These are phyloP conservation scores for Bipolaris zeicola DNA, from an alignment of 2,329 filamentous ascomycete genomes.

Conservation along the genomic window DNA sequence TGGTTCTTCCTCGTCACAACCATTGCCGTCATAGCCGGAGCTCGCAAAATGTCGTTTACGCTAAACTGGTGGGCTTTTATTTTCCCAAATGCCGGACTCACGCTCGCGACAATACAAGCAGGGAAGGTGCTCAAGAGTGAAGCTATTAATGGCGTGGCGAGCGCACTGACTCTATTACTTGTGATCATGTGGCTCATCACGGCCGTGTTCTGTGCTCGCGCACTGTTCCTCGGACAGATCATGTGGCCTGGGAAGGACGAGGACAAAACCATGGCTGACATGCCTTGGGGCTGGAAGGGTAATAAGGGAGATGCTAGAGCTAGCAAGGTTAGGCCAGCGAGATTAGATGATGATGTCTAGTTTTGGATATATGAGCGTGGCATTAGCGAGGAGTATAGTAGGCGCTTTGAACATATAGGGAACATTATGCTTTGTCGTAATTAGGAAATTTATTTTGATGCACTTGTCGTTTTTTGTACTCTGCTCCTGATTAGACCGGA, in stretches of 20 bases:
- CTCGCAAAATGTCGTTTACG: slow-evolving; percentile 48
- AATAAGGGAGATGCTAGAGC: slow-evolving; percentile 26
- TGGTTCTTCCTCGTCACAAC: slow-evolving; percentile 58
- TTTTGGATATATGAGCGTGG: not conserved
- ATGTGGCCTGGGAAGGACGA: slow-evolving; percentile 58
- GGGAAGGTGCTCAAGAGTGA: slow-evolving; percentile 60
- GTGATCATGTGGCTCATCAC: slow-evolving; percentile 63
- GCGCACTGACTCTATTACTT: slow-evolving; percentile 61
- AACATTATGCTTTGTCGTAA: slow-evolving; percentile 2
- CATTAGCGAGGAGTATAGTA: not conserved
- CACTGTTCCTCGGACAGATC: slow-evolving; percentile 58
- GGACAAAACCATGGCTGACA: slow-evolving; percentile 36
- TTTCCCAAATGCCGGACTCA: slow-evolving; percentile 69
- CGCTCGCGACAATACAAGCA: slow-evolving; percentile 63
- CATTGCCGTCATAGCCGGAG: slow-evolving; percentile 46
- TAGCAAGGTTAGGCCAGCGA: slow-evolving; percentile 11
- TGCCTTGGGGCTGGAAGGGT: slow-evolving; percentile 33
- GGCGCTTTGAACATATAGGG: not conserved
- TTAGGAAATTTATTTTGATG: not conserved
- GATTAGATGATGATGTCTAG: slow-evolving; percentile 1
- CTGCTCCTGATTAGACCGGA: too few species aligned
- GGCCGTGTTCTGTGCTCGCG: slow-evolving; percentile 56
- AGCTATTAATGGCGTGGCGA: slow-evolving; percentile 59
- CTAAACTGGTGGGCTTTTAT: slow-evolving; percentile 64
- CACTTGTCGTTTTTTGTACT: too few species aligned